phyloP scores from a whole-genome alignment of 371 early-diverging fungal genomes.

The Batkoa obscura region DNA sequence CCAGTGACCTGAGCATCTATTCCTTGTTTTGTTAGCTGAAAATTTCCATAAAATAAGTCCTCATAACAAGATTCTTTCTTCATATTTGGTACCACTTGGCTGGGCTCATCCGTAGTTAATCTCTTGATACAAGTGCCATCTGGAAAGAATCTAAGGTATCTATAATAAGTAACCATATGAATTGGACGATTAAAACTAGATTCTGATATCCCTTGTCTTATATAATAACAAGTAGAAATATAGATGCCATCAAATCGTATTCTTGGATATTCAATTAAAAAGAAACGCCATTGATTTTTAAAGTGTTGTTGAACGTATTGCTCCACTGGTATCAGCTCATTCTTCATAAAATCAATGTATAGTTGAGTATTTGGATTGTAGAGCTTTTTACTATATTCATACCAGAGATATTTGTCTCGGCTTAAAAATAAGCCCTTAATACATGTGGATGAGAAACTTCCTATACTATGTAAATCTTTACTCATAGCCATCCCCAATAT shows the following conservation, averaged over 20 bases:
- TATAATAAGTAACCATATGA: slow-evolving; percentile 47
- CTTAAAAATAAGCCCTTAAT: slow-evolving; percentile 14
- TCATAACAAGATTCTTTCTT: slow-evolving; percentile 2
- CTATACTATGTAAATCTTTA: not conserved
- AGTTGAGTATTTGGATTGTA: not conserved
- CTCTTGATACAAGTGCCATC: slow-evolving; percentile 25
- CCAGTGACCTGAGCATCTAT: slow-evolving; percentile 16
- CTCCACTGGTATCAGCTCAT: not conserved
- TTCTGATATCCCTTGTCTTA: slow-evolving; percentile 26
- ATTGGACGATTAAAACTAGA: slow-evolving; percentile 32
- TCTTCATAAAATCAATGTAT: not conserved
- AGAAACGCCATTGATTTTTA: slow-evolving; percentile 13
- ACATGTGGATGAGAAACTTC: not conserved
- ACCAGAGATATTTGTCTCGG: slow-evolving; percentile 13
- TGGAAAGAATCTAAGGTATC: slow-evolving; percentile 41
- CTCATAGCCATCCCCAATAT: not conserved
- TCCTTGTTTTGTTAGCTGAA: slow-evolving; percentile 9
- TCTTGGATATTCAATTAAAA: slow-evolving; percentile 43
- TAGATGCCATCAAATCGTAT: slow-evolving; percentile 45
- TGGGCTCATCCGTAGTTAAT: slow-evolving; percentile 32
- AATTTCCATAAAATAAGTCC: slow-evolving; percentile 24
- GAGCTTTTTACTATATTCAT: slow-evolving; percentile 4
- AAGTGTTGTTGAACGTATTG: slow-evolving; percentile 7
- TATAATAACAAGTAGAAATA: slow-evolving; percentile 40
- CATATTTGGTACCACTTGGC: slow-evolving; percentile 16